Conservation (phyloP, 169 alveolate genomes). For the Miamiensis avidus region DNA sequence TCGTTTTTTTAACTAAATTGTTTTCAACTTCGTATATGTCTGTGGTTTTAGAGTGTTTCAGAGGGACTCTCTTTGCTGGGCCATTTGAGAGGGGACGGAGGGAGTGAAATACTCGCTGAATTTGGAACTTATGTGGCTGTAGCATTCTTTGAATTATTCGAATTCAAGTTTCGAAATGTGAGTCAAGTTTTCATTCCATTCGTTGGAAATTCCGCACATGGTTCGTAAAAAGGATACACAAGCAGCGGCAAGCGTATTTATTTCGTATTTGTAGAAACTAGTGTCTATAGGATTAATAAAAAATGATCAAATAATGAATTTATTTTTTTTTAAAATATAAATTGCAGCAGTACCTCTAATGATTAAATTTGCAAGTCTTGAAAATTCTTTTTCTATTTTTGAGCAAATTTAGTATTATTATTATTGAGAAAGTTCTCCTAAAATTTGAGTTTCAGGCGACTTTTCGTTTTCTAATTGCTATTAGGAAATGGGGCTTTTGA, state of each 20-base stretch:
- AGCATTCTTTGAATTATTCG: not conserved
- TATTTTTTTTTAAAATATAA: not conserved
- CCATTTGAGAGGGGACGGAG: too few species aligned
- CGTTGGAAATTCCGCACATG: not conserved
- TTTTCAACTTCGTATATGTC: too few species aligned
- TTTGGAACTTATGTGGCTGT: not conserved
- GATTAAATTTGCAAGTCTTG: slow-evolving; percentile 1
- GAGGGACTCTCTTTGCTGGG: too few species aligned
- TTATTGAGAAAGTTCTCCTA: not conserved
- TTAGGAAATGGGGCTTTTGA: not conserved
- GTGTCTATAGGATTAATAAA: not conserved
- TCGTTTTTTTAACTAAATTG: too few species aligned
- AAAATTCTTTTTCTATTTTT: slow-evolving; percentile 12
- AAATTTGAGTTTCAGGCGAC: not conserved
- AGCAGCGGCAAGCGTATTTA: slow-evolving; percentile 11
- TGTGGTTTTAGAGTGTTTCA: too few species aligned
- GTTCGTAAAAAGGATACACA: slow-evolving; percentile 22
- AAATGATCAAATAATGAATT: not conserved
- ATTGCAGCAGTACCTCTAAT: slow-evolving; percentile 10
- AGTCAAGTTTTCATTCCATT: slow-evolving; percentile 11
- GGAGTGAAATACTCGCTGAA: not conserved
- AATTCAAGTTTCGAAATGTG: not conserved
- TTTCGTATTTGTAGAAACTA: slow-evolving; percentile 2
- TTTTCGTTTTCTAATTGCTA: not conserved
- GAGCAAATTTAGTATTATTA: not conserved